Evolutionary conservation across 2,329 filamentous ascomycete genomes (phyloP), one percentile per base, ranked within the genome.

Genomic region (Aspergillus viridinutans): DNA sequence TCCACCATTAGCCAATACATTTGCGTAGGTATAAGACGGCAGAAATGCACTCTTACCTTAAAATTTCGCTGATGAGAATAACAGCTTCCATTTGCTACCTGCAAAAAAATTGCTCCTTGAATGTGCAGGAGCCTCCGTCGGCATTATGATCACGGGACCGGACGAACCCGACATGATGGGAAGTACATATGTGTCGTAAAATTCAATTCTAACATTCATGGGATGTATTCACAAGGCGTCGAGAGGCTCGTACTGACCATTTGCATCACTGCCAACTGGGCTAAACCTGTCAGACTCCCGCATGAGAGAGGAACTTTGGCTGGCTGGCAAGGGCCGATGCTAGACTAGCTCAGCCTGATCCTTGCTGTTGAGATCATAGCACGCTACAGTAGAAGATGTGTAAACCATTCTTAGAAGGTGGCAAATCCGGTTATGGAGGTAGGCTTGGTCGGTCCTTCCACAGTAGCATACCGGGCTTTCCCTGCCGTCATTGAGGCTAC

Each of bases 131-230:
- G 64, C 59, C 64, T 67, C 67, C 66, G 67, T 71, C 65, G 53
- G 65, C 64, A 66, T 66, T 67, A 62, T 58, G 63, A 69, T 75
- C 74, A 76, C 73, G 72, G 70, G 74, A 76, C 65, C 62, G 63
- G 58, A 67, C 57, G 61, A 66, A 67, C 71, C 73, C 73, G 67
- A 62, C 63, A 62, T 64, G 59, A 63, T 72, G 74, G 72, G 69
- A 62, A 63, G 56, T 66, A 64, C 65, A 72, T 67, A 69, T 69
- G 69, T 69, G 72, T 69, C 67, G 57, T 49, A 56, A 59, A 74
- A 73, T 73, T 63, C 70, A 74, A 74, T 70, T 72, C 67, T 63
- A 73, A 75, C 72, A 69, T 76, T 71, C 61, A 62, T 59, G 55
- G 42, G 49, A 49, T 26, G 50, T 55, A 49, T 42, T 43, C 38